phyloP scores from a whole-genome alignment of 345 rosid species.

The Arabis hirsuta region DNA sequence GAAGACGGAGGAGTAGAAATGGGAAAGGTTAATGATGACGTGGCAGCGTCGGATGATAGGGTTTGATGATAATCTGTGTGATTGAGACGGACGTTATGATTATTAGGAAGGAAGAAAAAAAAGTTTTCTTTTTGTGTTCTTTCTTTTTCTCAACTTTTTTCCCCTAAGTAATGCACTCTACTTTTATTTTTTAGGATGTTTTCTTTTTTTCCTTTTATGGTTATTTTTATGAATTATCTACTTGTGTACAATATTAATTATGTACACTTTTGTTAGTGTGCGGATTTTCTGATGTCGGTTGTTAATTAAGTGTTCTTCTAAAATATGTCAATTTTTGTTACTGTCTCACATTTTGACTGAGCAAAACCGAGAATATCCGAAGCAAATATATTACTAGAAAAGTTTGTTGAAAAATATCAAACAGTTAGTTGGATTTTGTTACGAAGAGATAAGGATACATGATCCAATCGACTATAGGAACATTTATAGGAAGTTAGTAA shows the following conservation, averaged over 20 bases:
- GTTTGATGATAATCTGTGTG: slow-evolving; percentile 41
- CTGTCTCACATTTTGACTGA: too few species aligned
- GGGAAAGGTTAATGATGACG: slow-evolving; percentile 38
- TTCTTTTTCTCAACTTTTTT: slow-evolving; percentile 40
- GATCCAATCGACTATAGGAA: not conserved
- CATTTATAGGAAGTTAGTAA: not conserved
- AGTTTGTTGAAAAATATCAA: not conserved
- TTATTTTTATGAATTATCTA: slow-evolving; percentile 33
- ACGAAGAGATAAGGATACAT: not conserved
- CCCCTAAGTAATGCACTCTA: slow-evolving; percentile 25
- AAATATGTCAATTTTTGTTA: too few species aligned
- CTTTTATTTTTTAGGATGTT: slow-evolving; percentile 25
- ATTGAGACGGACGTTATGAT: slow-evolving; percentile 40
- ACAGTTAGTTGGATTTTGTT: not conserved
- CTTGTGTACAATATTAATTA: not conserved
- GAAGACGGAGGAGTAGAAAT: slow-evolving; percentile 30
- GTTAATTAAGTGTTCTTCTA: too few species aligned
- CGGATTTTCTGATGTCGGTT: slow-evolving; percentile 22
- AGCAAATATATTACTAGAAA: not conserved
- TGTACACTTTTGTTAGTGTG: slow-evolving; percentile 16
- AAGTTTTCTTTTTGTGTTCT: slow-evolving; percentile 34
- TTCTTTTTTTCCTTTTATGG: slow-evolving; percentile 21
- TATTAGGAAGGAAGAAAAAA: slow-evolving; percentile 19
- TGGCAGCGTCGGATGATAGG: slow-evolving; percentile 44
- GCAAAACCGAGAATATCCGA: not conserved